Conservation (phyloP, 2,329 filamentous ascomycete species). For the Cercospora sojina region DNA sequence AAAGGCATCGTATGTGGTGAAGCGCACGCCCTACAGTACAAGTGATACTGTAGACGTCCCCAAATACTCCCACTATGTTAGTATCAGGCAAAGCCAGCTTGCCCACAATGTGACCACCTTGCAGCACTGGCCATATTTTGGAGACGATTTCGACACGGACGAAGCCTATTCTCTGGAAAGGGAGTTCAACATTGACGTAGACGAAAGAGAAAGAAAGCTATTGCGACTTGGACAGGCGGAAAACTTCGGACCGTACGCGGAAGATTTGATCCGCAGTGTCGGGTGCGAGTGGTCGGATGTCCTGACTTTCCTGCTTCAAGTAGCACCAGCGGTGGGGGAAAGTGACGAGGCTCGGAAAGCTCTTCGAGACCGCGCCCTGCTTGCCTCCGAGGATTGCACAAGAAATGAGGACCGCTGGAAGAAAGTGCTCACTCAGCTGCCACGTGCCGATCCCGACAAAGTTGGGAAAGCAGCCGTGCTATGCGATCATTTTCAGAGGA, state of each 20-base stretch:
- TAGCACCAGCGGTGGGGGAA: conserved; percentile 25
- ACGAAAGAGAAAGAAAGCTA: conserved; percentile 35
- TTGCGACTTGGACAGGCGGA: conserved; percentile 40
- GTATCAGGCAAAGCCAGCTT: conserved; percentile 44
- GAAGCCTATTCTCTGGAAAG: conserved; percentile 34
- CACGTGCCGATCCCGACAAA: conserved; percentile 24
- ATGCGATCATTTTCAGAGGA: conserved; percentile 40
- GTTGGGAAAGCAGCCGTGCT: conserved; percentile 39
- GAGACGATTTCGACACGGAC: conserved; percentile 38
- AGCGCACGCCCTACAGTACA: conserved; percentile 10
- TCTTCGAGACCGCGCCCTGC: conserved; percentile 22
- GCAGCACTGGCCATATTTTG: conserved; percentile 45
- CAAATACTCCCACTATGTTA: conserved; percentile 45
- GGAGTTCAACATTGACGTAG: conserved; percentile 35
- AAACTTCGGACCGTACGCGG: conserved; percentile 38
- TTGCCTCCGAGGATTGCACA: conserved; percentile 38
- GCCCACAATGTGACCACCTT: conserved; percentile 43
- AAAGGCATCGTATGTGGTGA: conserved; percentile 12
- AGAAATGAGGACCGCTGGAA: conserved; percentile 36
- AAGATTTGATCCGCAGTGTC: conserved; percentile 40
- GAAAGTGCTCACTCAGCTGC: conserved; percentile 35
- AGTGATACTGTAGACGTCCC: conserved; percentile 35
- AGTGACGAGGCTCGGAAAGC: conserved; percentile 24
- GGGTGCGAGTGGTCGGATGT: conserved; percentile 41
- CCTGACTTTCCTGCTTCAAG: conserved; percentile 43